A percentile compares a stretch with the other conserved stretches of the same genome.
Conservation (phyloP, 352 stramenopile species). For the Pythium rhizo-oryzae region DNA sequence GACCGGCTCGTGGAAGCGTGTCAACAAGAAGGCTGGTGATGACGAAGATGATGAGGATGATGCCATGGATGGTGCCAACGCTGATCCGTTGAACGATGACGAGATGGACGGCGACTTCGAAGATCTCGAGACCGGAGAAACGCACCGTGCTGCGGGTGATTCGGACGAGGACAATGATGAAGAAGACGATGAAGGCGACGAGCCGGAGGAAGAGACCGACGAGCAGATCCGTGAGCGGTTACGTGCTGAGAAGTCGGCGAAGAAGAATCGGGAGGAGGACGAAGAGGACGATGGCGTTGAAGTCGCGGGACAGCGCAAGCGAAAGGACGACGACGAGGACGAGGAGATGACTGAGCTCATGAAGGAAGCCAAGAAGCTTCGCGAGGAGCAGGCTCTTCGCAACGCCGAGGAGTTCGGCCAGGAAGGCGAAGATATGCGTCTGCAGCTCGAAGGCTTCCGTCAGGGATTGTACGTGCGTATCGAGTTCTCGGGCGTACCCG, state of each 20-base stretch:
- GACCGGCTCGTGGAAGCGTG: conserved; percentile 94
- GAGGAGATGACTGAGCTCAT: conserved; percentile 89
- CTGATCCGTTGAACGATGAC: conserved; percentile 80
- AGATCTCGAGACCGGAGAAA: conserved; percentile 96
- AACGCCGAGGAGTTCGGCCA: conserved; percentile 96
- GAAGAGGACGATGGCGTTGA: conserved; percentile 55
- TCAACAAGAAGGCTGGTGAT: conserved; percentile 46
- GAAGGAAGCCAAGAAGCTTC: conserved; percentile 78
- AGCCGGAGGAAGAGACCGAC: conserved; percentile 62
- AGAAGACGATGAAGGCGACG: conserved; percentile 36
- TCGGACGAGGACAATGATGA: conserved; percentile 38
- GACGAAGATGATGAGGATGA: conserved; percentile 55
- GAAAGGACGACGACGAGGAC: conserved; percentile 68
- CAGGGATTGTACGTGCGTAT: conserved; percentile 98
- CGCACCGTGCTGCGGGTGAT: conserved; percentile 30
- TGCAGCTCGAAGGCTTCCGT: conserved; percentile 95
- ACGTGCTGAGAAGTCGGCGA: conserved; percentile 90
- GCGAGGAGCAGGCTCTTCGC: conserved; percentile 77
- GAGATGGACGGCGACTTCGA: conserved; percentile 97
- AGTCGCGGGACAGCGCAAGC: conserved; percentile 34
- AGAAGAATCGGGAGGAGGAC: conserved; percentile 82
- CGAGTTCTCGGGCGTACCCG: conserved; percentile 93
- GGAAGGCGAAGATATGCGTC: conserved; percentile 92
- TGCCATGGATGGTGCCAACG: conserved; percentile 43
- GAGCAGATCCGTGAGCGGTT: conserved; percentile 86